phyloP scores from a whole-genome alignment of 441 rosid genomes.

The Jatropha multifida region DNA sequence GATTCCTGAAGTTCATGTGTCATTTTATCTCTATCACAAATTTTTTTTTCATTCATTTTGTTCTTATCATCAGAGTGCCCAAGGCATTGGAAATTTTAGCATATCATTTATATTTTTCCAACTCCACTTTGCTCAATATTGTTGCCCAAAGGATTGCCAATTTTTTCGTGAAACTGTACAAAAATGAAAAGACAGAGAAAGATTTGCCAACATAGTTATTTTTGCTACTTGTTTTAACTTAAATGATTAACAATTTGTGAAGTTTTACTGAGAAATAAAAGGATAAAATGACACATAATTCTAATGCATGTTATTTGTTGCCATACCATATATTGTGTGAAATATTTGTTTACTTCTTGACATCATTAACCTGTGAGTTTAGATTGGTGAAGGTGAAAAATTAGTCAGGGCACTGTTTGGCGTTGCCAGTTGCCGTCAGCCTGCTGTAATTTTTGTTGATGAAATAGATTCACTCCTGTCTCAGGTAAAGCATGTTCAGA shows the following conservation, averaged over 20 bases:
- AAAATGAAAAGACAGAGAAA: neutral
- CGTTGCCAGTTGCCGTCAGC: conserved; percentile 97
- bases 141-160: neutral
- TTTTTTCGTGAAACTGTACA: neutral
- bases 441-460: conserved; percentile 96
- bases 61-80: conserved; percentile 2
- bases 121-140: neutral
- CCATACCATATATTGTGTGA: no score
- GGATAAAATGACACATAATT: neutral
- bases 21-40: neutral
- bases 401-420: conserved; percentile 97
- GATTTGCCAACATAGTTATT: neutral
- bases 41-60: neutral
- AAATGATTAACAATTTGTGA: neutral
- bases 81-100: neutral
- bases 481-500: conserved; percentile 52
- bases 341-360: neutral
- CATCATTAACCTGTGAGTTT: conserved; percentile 14
- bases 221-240: neutral
- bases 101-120: neutral
- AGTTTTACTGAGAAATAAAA: neutral
- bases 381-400: conserved; percentile 99
- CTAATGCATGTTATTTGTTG: neutral
- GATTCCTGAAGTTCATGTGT: neutral
- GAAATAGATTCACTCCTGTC: conserved; percentile 95